Percentiles rank a stretch among this genome's conserved stretches.
These are phyloP conservation scores for Amphirosellinia nigrospora DNA, from an alignment of 495 filamentous ascomycete genomes.

Conservation along the genomic window DNA sequence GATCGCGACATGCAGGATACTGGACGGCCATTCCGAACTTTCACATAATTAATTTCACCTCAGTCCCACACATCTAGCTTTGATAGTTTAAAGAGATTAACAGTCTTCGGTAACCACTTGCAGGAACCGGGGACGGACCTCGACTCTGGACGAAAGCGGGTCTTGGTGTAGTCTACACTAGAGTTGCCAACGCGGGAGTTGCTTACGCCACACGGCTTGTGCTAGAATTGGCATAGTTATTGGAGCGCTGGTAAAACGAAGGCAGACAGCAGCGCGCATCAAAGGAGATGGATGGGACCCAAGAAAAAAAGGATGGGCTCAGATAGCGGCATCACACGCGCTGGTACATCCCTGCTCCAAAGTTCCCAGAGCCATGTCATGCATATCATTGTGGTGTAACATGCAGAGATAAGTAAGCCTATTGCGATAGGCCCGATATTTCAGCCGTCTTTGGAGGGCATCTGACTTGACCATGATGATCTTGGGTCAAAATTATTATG, in stretches of 20 bases:
- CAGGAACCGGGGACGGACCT: too few species aligned
- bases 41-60: neutral
- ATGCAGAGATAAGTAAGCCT: conserved; percentile 4
- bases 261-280: neutral
- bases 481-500: too few species aligned
- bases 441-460: neutral
- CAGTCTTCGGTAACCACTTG: too few species aligned
- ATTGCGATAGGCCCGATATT: conserved; percentile 11
- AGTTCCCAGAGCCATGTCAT: conserved; percentile 1
- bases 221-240: neutral
- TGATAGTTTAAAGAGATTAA: neutral
- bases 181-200: neutral
- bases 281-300: neutral
- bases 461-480: neutral
- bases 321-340: conserved; percentile 18
- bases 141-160: neutral
- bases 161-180: neutral
- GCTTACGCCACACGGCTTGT: conserved; percentile 11
- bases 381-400: neutral
- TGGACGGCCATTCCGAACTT: neutral
- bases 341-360: neutral
- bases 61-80: neutral
- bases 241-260: neutral
- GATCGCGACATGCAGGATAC: neutral
- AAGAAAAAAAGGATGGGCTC: neutral